phyloP scores from a whole-genome alignment of 106 monocot species.

The Amphibolis antarctica region DNA sequence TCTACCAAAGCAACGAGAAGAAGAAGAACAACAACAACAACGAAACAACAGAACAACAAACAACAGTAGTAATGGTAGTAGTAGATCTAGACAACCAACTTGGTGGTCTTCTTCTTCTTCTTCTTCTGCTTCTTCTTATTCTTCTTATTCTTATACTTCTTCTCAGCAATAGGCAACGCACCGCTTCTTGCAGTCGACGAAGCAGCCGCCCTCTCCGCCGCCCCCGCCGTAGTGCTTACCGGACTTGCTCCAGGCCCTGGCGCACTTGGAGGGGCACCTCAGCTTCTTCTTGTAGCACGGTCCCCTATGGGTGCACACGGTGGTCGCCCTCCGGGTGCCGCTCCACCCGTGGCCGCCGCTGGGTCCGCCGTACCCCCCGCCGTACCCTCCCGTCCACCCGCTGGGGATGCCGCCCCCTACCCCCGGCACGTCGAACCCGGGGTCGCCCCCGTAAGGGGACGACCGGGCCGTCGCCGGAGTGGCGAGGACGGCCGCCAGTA shows the following conservation, averaged over 20 bases:
- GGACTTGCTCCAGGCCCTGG: conserved; percentile 45
- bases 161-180: conserved; percentile 65
- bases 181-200: conserved; percentile 53
- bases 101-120: too few relatives aligned
- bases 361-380: conserved; percentile 47
- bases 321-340: conserved; percentile 26
- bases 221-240: conserved; percentile 62
- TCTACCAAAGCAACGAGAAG: too few relatives aligned
- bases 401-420: conserved; percentile 18
- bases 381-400: conserved; percentile 41
- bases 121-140: too few relatives aligned
- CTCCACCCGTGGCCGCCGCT: conserved; percentile 28
- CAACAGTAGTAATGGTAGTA: too few relatives aligned
- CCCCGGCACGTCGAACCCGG: conserved; percentile 1
- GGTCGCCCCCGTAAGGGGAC: background rate
- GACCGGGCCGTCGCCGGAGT: background rate
- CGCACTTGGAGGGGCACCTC: conserved; percentile 76
- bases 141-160: too few relatives aligned
- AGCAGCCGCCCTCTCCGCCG: conserved; percentile 57
- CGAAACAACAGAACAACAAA: too few relatives aligned
- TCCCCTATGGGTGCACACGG: conserved; percentile 46
- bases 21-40: too few relatives aligned
- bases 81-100: too few relatives aligned
- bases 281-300: conserved; percentile 63
- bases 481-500: background rate